phyloP scores from a whole-genome alignment of 1,139 yeast genomes.

The Tardiomyces digboiensis region DNA sequence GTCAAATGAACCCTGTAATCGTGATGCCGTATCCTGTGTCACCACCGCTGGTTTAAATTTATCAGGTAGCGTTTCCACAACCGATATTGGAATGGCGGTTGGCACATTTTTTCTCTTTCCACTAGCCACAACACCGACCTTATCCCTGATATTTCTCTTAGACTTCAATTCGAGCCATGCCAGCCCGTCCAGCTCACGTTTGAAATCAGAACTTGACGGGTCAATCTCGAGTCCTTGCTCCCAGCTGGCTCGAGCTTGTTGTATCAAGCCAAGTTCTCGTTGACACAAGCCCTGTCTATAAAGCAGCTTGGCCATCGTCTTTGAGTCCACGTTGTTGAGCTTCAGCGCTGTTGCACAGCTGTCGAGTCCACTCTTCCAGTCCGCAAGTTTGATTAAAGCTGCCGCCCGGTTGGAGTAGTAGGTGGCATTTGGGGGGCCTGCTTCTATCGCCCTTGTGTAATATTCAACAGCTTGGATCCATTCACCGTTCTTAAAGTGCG shows the following conservation, averaged over 20 bases:
- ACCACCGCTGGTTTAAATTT: not conserved
- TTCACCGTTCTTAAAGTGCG: conserved; percentile 27
- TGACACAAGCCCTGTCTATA: conserved; percentile 48
- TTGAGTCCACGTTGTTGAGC: conserved; percentile 11
- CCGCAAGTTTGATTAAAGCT: conserved; percentile 44
- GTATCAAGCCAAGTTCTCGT: conserved; percentile 24
- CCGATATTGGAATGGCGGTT: not conserved
- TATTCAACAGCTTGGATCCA: conserved; percentile 52
- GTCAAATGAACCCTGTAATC: not conserved
- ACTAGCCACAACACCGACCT: too few species aligned
- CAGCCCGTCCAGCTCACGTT: not conserved
- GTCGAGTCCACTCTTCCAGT: conserved; percentile 40
- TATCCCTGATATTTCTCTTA: not conserved
- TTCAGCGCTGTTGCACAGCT: conserved; percentile 45
- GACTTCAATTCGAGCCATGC: not conserved
- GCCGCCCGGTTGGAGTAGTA: conserved; percentile 84
- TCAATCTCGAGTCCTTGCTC: conserved; percentile 37
- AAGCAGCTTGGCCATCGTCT: conserved; percentile 37
- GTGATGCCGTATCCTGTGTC: not conserved
- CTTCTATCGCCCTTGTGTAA: conserved; percentile 62
- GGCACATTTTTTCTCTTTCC: not conserved
- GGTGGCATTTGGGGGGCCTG: conserved; percentile 53
- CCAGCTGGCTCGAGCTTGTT: conserved; percentile 31
- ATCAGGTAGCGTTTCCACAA: not conserved
- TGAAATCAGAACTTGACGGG: conserved; percentile 27